Conservation (phyloP, 1,284 basidiomycete species). For the Heterobasidion annosum region DNA sequence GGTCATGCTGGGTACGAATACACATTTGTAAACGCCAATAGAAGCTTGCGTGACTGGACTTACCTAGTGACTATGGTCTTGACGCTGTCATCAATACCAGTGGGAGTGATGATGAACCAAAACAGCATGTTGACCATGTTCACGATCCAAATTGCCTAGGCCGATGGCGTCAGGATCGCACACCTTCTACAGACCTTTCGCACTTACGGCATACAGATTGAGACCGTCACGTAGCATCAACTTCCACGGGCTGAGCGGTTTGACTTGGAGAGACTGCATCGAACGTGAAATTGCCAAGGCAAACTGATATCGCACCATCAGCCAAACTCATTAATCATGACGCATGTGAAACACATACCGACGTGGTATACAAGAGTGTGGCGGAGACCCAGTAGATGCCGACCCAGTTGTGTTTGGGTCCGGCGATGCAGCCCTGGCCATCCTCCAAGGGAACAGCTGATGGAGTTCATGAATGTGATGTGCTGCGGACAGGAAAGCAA, state of each 20-base stretch:
- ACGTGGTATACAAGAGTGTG: slow-evolving; percentile 60
- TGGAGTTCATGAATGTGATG: not conserved
- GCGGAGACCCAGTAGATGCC: slow-evolving; percentile 75
- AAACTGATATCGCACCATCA: slow-evolving; percentile 31
- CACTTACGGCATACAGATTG: slow-evolving; percentile 65
- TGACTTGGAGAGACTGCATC: slow-evolving; percentile 46
- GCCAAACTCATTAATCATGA: not conserved
- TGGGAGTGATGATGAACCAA: slow-evolving; percentile 71
- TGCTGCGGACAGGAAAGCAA: slow-evolving; percentile 3
- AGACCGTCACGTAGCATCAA: slow-evolving; percentile 81
- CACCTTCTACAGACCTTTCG: not conserved
- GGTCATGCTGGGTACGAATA: slow-evolving; percentile 43
- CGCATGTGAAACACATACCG: slow-evolving; percentile 27
- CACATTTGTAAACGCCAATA: not conserved
- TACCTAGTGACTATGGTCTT: slow-evolving; percentile 67
- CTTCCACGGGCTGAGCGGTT: slow-evolving; percentile 62
- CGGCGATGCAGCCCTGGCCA: slow-evolving; percentile 77
- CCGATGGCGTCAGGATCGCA: slow-evolving; percentile 1
- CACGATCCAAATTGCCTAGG: slow-evolving; percentile 59
- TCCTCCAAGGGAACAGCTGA: slow-evolving; percentile 56
- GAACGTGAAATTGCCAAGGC: slow-evolving; percentile 57
- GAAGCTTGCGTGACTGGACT: not conserved
- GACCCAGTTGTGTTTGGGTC: slow-evolving; percentile 69
- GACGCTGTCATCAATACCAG: slow-evolving; percentile 51
- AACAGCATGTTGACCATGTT: slow-evolving; percentile 74